A percentile compares a stretch with the other conserved stretches of the same genome.
Conservation (phyloP, 495 filamentous ascomycete genomes). For the Neurospora sublineolata region DNA sequence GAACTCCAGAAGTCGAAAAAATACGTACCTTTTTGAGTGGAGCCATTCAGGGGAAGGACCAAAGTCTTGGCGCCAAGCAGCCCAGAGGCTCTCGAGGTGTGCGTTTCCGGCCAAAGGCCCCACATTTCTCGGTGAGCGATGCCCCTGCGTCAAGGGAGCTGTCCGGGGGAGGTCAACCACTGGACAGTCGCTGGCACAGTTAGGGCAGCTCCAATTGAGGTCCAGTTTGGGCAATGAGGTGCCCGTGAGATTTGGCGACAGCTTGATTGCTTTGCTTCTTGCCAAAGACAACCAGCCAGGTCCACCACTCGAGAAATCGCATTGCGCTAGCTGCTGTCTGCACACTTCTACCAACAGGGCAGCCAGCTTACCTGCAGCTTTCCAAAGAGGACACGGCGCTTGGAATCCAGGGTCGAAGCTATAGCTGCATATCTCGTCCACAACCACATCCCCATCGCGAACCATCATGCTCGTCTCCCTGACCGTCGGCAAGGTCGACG, state of each 20-base stretch:
- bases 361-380: neutral
- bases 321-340: neutral
- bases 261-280: neutral
- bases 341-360: neutral
- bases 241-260: neutral
- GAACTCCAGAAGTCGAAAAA: neutral
- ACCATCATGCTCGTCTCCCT: conserved; percentile 80
- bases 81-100: neutral
- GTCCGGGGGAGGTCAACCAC: neutral
- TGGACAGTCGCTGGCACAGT: neutral
- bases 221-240: neutral
- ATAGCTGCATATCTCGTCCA: neutral
- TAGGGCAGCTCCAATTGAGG: neutral
- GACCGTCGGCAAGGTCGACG: conserved; percentile 98
- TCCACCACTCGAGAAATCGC: neutral
- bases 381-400: neutral
- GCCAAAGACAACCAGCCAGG: neutral
- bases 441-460: neutral
- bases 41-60: neutral
- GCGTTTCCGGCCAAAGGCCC: neutral
- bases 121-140: neutral
- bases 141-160: neutral
- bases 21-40: neutral
- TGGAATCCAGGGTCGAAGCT: neutral
- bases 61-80: neutral